Base-by-base conservation (phyloP, 805 yeast genomes). In the Ogataea populi-albae region DNA sequence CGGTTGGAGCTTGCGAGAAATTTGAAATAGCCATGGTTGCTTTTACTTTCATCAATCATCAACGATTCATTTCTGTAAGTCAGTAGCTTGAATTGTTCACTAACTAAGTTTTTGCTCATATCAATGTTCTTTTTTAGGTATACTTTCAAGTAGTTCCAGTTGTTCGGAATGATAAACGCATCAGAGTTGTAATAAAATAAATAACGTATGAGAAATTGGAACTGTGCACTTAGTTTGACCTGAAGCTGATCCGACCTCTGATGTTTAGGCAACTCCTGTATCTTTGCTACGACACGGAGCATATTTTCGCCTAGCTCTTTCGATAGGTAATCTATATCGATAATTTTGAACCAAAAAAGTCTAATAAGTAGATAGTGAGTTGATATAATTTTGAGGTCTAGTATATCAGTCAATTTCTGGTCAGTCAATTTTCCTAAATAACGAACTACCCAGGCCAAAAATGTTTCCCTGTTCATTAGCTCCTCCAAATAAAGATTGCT, bases 41-140 rank as follows among this genome's bases (percentile, higher is more conserved):
- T 26, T n/a, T 38, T 37, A 8, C 50, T 29, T 29, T 59, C 62
- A 50, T 75, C 77, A 30, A 78, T 65, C 70, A 79, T 77, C 34
- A 83, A 62, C 3, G 87, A 80, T 59, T 82, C 87, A 54, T 83
- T 83, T 51, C 89, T 62, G 49, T 77, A 80, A 33, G 77, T 71
- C 4, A 82, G 73, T 20, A 81, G 52, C 33, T 79, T 79, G 32
- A 79, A 67, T 38, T 77, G 82, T 27, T 73, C 75, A 17, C 40
- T 57, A 35, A 50, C 61, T 28, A 39, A 51, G 27, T 60, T 62
- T 48, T 55, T 56, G 26, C 41, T 45, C 34, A 51, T 43, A 24
- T 64, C 66, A 32, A 66, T 45, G 3, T 64, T 64, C 15, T 65
- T 68, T 39, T 64, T 70, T 23, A 83, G 55, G 3, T 69, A 63